Conservation (phyloP, 106 monocot genomes). For the Cymbidium sinense region DNA sequence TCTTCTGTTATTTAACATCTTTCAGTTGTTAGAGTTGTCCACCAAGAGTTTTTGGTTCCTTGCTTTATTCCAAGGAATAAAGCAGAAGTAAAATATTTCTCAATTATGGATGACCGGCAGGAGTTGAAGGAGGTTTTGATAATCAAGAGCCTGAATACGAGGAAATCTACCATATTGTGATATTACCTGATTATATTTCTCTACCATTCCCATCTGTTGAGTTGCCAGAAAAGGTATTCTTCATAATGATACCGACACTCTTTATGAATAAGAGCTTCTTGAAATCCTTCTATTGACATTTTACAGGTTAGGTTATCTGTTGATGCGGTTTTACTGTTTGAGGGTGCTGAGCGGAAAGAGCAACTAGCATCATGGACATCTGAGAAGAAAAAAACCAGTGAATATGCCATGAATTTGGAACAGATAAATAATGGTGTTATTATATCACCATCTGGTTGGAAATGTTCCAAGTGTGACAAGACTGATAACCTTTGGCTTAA, state of each 20-base stretch:
- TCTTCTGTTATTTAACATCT: not conserved
- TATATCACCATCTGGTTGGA: conserved; percentile 92
- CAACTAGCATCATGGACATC: conserved; percentile 87
- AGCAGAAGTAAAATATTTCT: not conserved
- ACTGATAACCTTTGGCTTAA: conserved; percentile 96
- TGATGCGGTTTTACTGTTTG: conserved; percentile 68
- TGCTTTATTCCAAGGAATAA: not conserved
- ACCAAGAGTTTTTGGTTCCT: not conserved
- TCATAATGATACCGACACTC: not conserved
- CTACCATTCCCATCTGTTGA: conserved; percentile 94
- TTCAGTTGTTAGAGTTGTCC: not conserved
- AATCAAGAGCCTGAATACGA: conserved; percentile 92
- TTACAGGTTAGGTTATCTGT: conserved; percentile 88
- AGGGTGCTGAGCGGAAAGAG: conserved; percentile 77
- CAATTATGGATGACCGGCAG: conserved; percentile 29
- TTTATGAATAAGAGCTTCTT: not conserved
- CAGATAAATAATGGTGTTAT: conserved; percentile 68
- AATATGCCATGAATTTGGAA: conserved; percentile 68
- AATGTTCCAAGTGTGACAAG: conserved; percentile 91
- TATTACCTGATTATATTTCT: conserved; percentile 72
- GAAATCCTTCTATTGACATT: not conserved
- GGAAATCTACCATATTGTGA: conserved; percentile 55
- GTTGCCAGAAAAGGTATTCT: conserved; percentile 84
- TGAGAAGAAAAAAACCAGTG: conserved; percentile 83
- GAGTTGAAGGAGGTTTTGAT: conserved; percentile 89